Percentiles rank a stretch among this genome's conserved stretches.
phyloP scores from a whole-genome alignment of 2,329 filamentous ascomycete species.

The Colletotrichum tropicale region DNA sequence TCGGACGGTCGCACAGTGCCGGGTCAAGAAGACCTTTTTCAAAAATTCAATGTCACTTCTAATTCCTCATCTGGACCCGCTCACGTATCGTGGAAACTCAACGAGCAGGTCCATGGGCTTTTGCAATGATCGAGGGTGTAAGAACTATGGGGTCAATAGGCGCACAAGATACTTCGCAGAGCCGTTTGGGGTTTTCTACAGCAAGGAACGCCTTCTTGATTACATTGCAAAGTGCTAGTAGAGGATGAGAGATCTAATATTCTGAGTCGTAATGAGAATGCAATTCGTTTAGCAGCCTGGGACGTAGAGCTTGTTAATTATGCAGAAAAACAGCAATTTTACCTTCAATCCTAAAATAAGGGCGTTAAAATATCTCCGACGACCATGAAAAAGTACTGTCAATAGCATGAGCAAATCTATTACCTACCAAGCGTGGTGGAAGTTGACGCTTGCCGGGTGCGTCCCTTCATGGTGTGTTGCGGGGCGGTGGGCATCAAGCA shows the following conservation, averaged over 20 bases:
- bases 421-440: background rate
- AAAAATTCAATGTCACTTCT: background rate
- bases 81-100: background rate
- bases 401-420: background rate
- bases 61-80: background rate
- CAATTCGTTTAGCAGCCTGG: background rate
- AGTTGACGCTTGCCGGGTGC: background rate
- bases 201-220: background rate
- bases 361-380: background rate
- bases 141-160: background rate
- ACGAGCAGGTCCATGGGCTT: background rate
- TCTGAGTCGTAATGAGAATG: background rate
- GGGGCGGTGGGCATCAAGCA: background rate
- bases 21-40: background rate
- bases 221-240: background rate
- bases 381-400: background rate
- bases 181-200: background rate
- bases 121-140: background rate
- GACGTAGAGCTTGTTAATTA: accelerated
- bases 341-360: accelerated
- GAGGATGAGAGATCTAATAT: background rate
- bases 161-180: background rate
- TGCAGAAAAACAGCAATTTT: accelerated
- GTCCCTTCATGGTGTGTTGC: background rate
- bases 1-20: background rate